Conservation (phyloP, 179 eudicot species). For the Corrigiola litoralis region DNA sequence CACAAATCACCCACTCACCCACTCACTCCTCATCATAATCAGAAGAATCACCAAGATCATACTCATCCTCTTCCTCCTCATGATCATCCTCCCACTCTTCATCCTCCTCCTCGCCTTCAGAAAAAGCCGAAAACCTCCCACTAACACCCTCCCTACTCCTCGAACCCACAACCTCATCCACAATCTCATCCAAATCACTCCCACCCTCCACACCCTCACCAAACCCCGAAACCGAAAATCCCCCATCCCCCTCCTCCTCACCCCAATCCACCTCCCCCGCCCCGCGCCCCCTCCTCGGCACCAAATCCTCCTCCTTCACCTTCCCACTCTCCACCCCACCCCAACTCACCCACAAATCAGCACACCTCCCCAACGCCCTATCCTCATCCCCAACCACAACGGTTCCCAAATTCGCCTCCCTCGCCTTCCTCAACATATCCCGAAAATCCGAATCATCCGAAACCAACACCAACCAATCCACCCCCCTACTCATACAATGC, state of each 20-base stretch:
- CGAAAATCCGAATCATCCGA: constrained; percentile 91
- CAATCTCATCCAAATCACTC: constrained; percentile 37
- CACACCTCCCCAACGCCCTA: constrained; percentile 72
- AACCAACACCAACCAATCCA: constrained; percentile 85
- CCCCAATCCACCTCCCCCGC: constrained; percentile 19
- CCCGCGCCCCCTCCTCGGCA: constrained; percentile 37
- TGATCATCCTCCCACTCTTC: constrained; percentile 26
- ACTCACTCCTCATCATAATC: constrained; percentile 30
- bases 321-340: constrained; percentile 71
- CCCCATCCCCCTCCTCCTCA: constrained; percentile 25
- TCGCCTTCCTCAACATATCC: constrained; percentile 84
- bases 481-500: constrained; percentile 74
- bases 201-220: constrained; percentile 29
- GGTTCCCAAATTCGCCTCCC: constrained; percentile 81
- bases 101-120: constrained; percentile 49
- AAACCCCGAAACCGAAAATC: constrained; percentile 40
- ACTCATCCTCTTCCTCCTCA: constrained; percentile 14
- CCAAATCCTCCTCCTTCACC: constrained; percentile 67
- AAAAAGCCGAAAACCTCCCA: constrained; percentile 37
- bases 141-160: constrained; percentile 30
- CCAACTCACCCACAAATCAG: constrained; percentile 94
- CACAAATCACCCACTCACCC: too few relatives aligned
- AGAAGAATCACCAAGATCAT: constrained; percentile 24
- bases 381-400: constrained; percentile 86
- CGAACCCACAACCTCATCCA: constrained; percentile 46